These are phyloP conservation scores for Hygrophoropsis aurantiaca DNA, from an alignment of 768 basidiomycete species.

Conservation along the genomic window DNA sequence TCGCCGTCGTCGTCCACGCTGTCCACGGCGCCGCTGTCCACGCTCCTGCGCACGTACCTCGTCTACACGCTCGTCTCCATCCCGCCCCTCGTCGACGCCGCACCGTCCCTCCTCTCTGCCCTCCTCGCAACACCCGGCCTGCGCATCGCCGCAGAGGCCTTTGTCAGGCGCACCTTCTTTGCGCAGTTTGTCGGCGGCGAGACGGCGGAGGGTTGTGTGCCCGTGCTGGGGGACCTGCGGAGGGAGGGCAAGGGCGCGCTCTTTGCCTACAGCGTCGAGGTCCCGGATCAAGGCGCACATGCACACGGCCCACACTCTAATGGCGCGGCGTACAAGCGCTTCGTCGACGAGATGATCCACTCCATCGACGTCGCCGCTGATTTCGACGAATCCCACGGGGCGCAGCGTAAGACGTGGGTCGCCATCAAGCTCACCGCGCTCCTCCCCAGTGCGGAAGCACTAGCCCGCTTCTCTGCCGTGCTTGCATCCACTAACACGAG, in stretches of 20 bases:
- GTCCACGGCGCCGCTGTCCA: constrained; percentile 23
- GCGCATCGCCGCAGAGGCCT: constrained; percentile 58
- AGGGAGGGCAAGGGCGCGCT: constrained; percentile 70
- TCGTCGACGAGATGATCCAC: constrained; percentile 73
- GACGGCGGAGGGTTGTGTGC: constrained; percentile 65
- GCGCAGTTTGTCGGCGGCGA: constrained; percentile 90
- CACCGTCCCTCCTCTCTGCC: constrained; percentile 61
- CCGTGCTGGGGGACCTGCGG: constrained; percentile 63
- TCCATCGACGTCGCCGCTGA: constrained; percentile 79
- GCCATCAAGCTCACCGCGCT: constrained; percentile 85
- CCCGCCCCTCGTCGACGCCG: constrained; percentile 72
- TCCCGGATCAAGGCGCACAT: constrained; percentile 61
- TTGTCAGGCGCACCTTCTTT: constrained; percentile 84
- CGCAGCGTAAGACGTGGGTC: constrained; percentile 85
- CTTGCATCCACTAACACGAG: no score
- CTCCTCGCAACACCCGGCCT: constrained; percentile 53
- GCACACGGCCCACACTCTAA: no score
- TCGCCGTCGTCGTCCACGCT: no score
- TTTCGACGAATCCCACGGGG: constrained; percentile 65
- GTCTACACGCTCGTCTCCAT: constrained; percentile 83
- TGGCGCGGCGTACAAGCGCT: constrained; percentile 58
- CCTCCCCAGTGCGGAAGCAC: no score
- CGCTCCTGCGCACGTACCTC: constrained; percentile 69
- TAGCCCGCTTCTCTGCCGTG: no score
- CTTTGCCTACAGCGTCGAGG: constrained; percentile 86